Evolutionary conservation across 768 basidiomycete genomes (phyloP), one percentile per base, ranked within the genome.

Genomic region (Boletus barrowsii): DNA sequence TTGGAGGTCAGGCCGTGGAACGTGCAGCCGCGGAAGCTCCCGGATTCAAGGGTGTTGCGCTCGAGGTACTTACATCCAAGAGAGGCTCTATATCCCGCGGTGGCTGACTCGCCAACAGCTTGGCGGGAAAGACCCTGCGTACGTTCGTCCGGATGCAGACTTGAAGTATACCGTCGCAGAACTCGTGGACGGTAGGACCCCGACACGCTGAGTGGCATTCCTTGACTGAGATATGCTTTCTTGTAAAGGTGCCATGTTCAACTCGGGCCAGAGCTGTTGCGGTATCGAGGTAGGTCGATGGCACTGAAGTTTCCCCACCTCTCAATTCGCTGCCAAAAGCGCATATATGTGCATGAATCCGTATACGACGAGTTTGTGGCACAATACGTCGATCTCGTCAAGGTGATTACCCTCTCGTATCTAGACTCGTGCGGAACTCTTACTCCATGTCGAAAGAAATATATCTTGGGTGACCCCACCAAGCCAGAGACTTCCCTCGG

Each of bases 91-190:
- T n/a, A 20, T 37, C 45, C 33, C 10, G 13, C 10, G 20, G 20
- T 39, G 35, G 18, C 20, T 63, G n/a, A 65, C 47, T 47, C 49
- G n/a, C 26, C 39, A 30, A 18, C 59, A 93, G 89, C 83, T 99
- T 15, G 97, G 97, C 2, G 97, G 97, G 1, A 98, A 99, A 71
- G 97, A 99, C 65, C 93, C 97, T 3, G 97, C 96, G 3, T 99
- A 98, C 65, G 94, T 99, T 7, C 77, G 93, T 22, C 73, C 81
- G 3, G 96, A 98, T 68, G 93, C 89, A 0, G 84, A 97, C 71
- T 64, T 97, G 1, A 81, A 83, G 11, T 98, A 88, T 63, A 88
- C 93, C 0, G 86, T 84, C 13, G 79, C 83, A 22, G 88, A 98
- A 63, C 81, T 98, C 4, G 94, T 94, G 2, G 97, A 99, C 71